Evolutionary conservation across 768 basidiomycete genomes (phyloP).

Genomic region (Rhodosporidiobolus odoratus): DNA sequence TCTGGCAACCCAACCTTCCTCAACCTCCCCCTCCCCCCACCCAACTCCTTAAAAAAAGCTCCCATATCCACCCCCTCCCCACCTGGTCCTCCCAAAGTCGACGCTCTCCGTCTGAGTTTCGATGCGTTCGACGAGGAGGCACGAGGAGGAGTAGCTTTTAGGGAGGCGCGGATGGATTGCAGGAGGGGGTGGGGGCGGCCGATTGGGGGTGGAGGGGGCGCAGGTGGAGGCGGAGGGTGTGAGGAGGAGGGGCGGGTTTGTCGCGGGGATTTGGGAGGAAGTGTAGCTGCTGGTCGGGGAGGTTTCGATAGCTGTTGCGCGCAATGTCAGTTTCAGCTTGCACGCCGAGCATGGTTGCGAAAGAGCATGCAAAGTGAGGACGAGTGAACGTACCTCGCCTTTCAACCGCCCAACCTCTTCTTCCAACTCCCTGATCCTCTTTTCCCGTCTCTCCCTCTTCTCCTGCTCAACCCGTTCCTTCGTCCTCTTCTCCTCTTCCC

Average conservation of each 20-base stretch:
- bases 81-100: conserved; percentile 1
- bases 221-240: conserved; percentile 2
- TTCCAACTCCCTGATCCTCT: conserved; percentile 11
- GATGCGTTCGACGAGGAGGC: background rate
- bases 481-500: background rate
- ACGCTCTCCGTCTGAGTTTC: background rate
- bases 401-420: conserved; percentile 12
- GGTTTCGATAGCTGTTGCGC: background rate
- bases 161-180: background rate
- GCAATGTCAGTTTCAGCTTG: too few relatives aligned
- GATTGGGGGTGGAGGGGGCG: conserved; percentile 9
- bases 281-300: background rate
- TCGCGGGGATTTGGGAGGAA: conserved; percentile 1
- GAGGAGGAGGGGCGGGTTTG: background rate
- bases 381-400: background rate
- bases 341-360: background rate
- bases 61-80: conserved; percentile 4
- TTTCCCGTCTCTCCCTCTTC: background rate
- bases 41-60: conserved; percentile 17
- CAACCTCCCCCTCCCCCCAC: conserved; percentile 13
- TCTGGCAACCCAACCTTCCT: conserved; percentile 24
- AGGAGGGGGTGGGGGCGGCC: conserved; percentile 17
- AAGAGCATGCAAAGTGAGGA: background rate
- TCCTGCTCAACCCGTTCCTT: background rate
- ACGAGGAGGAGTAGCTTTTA: conserved; percentile 8